Base-by-base conservation (phyloP, 2,329 filamentous ascomycete genomes). In the Fusarium mundagurra region DNA sequence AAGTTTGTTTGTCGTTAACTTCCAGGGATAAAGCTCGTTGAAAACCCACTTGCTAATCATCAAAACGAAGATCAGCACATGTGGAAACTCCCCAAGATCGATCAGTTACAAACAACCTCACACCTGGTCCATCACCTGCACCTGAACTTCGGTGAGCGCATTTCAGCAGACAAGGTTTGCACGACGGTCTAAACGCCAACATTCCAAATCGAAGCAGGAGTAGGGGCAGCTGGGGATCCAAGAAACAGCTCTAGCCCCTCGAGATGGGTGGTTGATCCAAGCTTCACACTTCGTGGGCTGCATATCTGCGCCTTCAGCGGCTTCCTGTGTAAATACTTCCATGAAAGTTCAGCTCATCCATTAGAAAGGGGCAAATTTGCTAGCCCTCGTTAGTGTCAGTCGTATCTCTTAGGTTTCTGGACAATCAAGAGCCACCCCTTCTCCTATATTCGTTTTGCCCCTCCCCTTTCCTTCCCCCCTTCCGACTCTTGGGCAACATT, bases 121-220 rank as follows among this genome's bases (percentile, higher is more conserved):
- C 16, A 39, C 34, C 44, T 47, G 34, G n/a, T 22, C n/a, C 33
- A 24, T 38, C 38, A 34, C 47, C n/a, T 36, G 33, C 27, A 64
- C 60, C 45, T 41, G 47, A 20, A 45, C 33, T 54, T 17, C 44
- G n/a, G 13, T 54, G 24, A 22, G 36, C 39, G 47, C 22, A 33
- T 53, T 45, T 36, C 16, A 53, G 51, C 27, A 38, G 22, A 51
- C 45, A 53, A 22, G 50, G 44, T 41, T 69, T 54, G 24, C 45
- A 57, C 61, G 34, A 45, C 29, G 45, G 33, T 51, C 43, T 41
- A 67, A 55, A 71, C 51, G 48, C 67, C 48, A 47, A 68, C 24
- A 29, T 41, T 48, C 33, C 48, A 51, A 53, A 34, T 48, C 44
- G 38, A 50, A 61, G 50, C 31, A 27, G 58, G 39, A 51, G 41